phyloP scores from a whole-genome alignment of 1,139 yeast species.

The Saccharomyces hybrid region DNA sequence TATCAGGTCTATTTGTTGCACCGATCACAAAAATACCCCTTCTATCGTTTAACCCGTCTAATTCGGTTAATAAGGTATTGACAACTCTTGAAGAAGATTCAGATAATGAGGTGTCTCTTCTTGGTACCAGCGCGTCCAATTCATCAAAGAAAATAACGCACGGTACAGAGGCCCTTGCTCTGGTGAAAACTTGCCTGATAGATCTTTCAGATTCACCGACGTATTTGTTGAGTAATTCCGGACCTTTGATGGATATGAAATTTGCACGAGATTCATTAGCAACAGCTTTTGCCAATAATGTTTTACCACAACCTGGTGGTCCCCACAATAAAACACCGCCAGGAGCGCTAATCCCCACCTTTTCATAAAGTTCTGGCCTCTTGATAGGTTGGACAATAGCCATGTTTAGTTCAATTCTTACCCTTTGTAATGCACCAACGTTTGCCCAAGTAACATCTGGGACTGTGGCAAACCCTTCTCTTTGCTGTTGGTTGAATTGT shows the following conservation, averaged over 20 bases:
- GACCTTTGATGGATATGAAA: constrained; percentile 91
- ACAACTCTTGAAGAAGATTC: constrained; percentile 93
- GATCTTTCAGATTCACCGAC: constrained; percentile 97
- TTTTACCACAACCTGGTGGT: constrained; percentile 98
- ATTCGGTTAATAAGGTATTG: constrained; percentile 83
- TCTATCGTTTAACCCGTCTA: constrained; percentile 90
- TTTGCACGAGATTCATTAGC: constrained; percentile 96
- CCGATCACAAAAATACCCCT: constrained; percentile 91
- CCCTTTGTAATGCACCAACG: constrained; percentile 79
- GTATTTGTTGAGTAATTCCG: constrained; percentile 85
- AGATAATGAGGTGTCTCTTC: constrained; percentile 78
- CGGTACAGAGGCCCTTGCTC: constrained; percentile 92
- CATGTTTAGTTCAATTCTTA: constrained; percentile 88
- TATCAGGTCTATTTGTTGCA: constrained; percentile 95
- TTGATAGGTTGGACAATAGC: constrained; percentile 95
- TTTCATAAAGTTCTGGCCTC: constrained; percentile 80
- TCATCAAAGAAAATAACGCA: constrained; percentile 96
- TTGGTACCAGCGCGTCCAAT: constrained; percentile 89
- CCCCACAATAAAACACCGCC: constrained; percentile 98
- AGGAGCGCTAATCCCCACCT: constrained; percentile 93
- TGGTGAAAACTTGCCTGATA: constrained; percentile 84
- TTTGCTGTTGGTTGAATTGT: constrained; percentile 94
- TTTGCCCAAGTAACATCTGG: constrained; percentile 96
- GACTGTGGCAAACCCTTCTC: constrained; percentile 98
- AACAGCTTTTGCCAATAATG: constrained; percentile 90